phyloP scores from a whole-genome alignment of 2,329 filamentous ascomycete species.

The Colletotrichum sp. region DNA sequence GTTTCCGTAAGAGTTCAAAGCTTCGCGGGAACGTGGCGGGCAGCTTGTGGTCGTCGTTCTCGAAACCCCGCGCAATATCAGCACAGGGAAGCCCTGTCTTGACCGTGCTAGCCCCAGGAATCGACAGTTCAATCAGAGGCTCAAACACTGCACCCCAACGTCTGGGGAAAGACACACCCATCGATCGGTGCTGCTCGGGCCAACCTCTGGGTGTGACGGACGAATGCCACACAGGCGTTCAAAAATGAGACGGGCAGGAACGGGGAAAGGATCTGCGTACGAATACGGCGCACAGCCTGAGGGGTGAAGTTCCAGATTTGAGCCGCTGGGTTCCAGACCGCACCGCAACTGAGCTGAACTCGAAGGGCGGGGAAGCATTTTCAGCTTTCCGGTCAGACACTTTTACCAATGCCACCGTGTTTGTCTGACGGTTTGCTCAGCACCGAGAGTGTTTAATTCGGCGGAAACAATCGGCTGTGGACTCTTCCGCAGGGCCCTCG shows the following conservation, averaged over 20 bases:
- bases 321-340: background rate
- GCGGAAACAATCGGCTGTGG: background rate
- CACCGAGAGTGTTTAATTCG: background rate
- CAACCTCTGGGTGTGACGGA: background rate
- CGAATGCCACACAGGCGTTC: background rate
- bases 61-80: background rate
- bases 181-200: conserved; percentile 4
- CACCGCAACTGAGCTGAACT: background rate
- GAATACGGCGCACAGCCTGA: conserved; percentile 11
- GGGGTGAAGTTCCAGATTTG: conserved; percentile 2
- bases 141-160: background rate
- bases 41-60: background rate
- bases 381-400: conserved; percentile 4
- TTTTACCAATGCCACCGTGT: background rate
- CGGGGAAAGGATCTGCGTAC: background rate
- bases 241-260: background rate
- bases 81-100: background rate
- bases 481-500: background rate
- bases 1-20: background rate
- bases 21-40: background rate
- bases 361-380: conserved; percentile 1
- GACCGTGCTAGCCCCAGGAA: background rate
- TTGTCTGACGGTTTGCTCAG: background rate
- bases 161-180: background rate
- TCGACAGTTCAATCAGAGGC: background rate